Evolutionary conservation across 371 early-diverging fungal species (phyloP).

Genomic region (Coemansia sp.): DNA sequence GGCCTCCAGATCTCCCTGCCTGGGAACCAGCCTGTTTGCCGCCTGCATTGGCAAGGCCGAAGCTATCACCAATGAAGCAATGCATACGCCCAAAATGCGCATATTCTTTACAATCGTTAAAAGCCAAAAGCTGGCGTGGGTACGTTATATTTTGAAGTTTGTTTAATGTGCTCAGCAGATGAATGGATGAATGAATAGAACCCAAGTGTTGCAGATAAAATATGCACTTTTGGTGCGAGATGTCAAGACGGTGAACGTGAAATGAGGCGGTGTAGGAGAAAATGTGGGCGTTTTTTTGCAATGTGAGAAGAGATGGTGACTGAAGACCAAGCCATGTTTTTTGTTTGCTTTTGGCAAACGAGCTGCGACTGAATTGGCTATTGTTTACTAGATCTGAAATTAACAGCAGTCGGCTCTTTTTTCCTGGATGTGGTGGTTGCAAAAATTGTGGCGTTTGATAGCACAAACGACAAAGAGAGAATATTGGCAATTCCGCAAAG

Average conservation of each 20-base stretch:
- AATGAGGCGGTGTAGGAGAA: not conserved
- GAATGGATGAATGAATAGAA: not conserved
- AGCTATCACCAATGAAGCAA: slow-evolving; percentile 20
- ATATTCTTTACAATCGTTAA: slow-evolving; percentile 25
- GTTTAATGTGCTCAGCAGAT: not conserved
- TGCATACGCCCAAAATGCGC: slow-evolving; percentile 23
- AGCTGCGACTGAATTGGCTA: not conserved
- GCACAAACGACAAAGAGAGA: not conserved
- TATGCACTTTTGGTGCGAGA: not conserved
- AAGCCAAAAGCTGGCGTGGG: not conserved
- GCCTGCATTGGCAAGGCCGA: slow-evolving; percentile 20
- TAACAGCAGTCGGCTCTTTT: not conserved
- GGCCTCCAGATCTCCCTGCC: slow-evolving; percentile 13
- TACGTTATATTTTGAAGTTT: not conserved
- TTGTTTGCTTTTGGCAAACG: not conserved
- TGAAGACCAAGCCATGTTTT: not conserved
- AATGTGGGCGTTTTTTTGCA: not conserved
- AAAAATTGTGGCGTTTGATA: not conserved
- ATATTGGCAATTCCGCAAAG: not conserved
- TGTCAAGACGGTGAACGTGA: not conserved
- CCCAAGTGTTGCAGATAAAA: not conserved
- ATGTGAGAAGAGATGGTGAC: not conserved
- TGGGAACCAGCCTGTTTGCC: slow-evolving; percentile 6
- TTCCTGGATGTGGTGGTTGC: not conserved
- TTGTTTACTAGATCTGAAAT: not conserved